Conservation (phyloP, 257 asterid genomes). For the Ophiorrhiza pumila region DNA sequence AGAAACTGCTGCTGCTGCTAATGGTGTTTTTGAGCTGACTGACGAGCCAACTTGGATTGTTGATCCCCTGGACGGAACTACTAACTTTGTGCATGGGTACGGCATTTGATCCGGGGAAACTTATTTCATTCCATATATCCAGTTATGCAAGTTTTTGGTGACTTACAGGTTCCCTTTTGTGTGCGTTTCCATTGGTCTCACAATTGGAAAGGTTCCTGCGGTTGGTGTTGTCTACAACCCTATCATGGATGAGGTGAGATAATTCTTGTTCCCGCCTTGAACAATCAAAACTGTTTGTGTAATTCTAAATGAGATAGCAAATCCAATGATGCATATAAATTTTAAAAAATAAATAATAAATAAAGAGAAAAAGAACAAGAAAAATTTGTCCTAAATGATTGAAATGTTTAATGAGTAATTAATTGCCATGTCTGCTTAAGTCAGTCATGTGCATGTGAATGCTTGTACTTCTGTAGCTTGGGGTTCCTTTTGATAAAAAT, state of each 20-base stretch:
- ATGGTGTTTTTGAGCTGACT: conserved; percentile 65
- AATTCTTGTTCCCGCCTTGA: not conserved
- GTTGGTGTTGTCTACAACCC: conserved; percentile 93
- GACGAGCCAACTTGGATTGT: conserved; percentile 97
- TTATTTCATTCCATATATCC: not conserved
- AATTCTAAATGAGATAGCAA: not conserved
- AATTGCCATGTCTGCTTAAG: not conserved
- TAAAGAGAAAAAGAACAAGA: not conserved
- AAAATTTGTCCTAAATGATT: not conserved
- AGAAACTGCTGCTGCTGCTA: conserved; percentile 93
- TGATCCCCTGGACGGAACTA: conserved; percentile 97
- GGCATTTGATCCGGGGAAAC: conserved; percentile 15
- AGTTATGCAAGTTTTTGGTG: conserved; percentile 14
- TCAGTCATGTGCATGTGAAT: not conserved
- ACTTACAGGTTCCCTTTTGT: conserved; percentile 73
- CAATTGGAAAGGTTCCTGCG: conserved; percentile 61
- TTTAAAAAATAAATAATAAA: not conserved
- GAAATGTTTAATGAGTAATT: not conserved
- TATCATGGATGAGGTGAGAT: conserved; percentile 71
- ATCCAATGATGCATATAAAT: not conserved
- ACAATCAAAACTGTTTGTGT: not conserved
- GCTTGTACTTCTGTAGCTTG: not conserved
- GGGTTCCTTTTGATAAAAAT: not conserved
- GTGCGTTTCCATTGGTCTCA: conserved; percentile 84
- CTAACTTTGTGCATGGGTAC: conserved; percentile 96